A percentile compares a stretch with the other conserved stretches of the same genome.
phyloP scores from a whole-genome alignment of 805 yeast species.

The Metschnikowia shivogae region DNA sequence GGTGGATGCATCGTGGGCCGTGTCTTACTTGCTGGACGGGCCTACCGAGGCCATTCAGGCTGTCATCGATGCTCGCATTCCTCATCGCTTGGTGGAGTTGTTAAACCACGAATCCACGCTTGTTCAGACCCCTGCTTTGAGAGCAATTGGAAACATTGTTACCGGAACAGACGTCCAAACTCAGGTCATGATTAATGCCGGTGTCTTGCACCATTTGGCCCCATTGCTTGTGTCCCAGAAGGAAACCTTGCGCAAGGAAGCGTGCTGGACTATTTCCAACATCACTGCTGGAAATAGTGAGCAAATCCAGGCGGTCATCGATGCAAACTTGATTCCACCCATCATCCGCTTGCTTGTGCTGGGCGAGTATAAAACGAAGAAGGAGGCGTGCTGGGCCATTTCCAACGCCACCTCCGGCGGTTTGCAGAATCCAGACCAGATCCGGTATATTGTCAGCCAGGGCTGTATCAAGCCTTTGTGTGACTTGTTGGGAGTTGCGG shows the following conservation, averaged over 20 bases:
- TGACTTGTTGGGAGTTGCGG: slow-evolving; percentile 84
- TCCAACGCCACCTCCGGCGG: slow-evolving; percentile 98
- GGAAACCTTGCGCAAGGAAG: slow-evolving; percentile 93
- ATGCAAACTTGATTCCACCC: slow-evolving; percentile 89
- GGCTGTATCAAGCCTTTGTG: slow-evolving; percentile 97
- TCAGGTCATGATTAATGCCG: slow-evolving; percentile 88
- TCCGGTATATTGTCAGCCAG: slow-evolving; percentile 85
- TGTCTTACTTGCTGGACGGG: slow-evolving; percentile 91
- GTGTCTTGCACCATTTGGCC: slow-evolving; percentile 81
- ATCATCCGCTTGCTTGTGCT: slow-evolving; percentile 69
- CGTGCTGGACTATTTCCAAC: slow-evolving; percentile 98
- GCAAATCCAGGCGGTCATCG: slow-evolving; percentile 96
- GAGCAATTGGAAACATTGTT: slow-evolving; percentile 97
- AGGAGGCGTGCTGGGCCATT: slow-evolving; percentile 99
- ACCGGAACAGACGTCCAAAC: slow-evolving; percentile 97
- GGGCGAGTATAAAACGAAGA: slow-evolving; percentile 93
- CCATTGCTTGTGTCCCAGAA: slow-evolving; percentile 77
- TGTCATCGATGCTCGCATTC: slow-evolving; percentile 93
- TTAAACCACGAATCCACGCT: slow-evolving; percentile 76
- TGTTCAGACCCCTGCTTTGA: slow-evolving; percentile 94
- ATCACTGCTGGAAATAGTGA: slow-evolving; percentile 96
- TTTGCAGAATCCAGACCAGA: slow-evolving; percentile 84
- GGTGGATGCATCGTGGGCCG: slow-evolving; percentile 98
- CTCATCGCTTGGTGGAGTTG: slow-evolving; percentile 88
- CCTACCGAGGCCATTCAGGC: slow-evolving; percentile 91